These are phyloP conservation scores for Tagetes patula DNA, from an alignment of 129 eudicot genomes.

Conservation along the genomic window DNA sequence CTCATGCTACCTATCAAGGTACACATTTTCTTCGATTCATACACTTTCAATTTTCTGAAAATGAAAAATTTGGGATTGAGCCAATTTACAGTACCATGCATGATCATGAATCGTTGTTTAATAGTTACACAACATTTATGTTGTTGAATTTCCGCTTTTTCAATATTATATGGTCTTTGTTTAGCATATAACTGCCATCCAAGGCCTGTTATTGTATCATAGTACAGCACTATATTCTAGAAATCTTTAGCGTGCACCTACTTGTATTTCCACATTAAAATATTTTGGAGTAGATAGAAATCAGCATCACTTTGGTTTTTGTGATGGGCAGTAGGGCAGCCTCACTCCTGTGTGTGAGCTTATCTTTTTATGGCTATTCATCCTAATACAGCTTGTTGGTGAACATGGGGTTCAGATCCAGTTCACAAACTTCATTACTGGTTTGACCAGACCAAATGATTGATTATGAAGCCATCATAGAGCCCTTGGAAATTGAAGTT, in stretches of 20 bases:
- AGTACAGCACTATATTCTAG: neutral
- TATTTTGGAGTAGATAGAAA: neutral
- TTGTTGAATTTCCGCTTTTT: neutral
- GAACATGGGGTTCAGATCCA: neutral
- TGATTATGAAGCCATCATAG: neutral
- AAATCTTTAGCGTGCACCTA: neutral
- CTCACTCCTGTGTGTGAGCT: neutral
- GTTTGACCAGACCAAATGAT: neutral
- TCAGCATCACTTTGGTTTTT: conserved; percentile 3
- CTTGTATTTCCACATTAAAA: neutral
- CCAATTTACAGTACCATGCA: neutral
- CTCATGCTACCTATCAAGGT: conserved; percentile 48
- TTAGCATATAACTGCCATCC: conserved; percentile 9
- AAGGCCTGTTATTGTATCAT: neutral
- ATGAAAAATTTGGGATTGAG: neutral
- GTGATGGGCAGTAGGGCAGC: conserved; percentile 10
- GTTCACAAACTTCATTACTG: neutral
- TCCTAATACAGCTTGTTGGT: conserved; percentile 2
- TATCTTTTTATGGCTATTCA: neutral
- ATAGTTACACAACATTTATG: neutral
- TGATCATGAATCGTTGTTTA: conserved; percentile 2
- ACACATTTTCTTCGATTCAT: conserved; percentile 13
- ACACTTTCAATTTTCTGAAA: neutral
- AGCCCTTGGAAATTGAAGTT: neutral
- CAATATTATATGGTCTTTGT: neutral